Evolutionary conservation across 1,284 basidiomycete species (phyloP), one percentile per base, ranked within the genome.

Genomic region (Afroboletus lepidellus): DNA sequence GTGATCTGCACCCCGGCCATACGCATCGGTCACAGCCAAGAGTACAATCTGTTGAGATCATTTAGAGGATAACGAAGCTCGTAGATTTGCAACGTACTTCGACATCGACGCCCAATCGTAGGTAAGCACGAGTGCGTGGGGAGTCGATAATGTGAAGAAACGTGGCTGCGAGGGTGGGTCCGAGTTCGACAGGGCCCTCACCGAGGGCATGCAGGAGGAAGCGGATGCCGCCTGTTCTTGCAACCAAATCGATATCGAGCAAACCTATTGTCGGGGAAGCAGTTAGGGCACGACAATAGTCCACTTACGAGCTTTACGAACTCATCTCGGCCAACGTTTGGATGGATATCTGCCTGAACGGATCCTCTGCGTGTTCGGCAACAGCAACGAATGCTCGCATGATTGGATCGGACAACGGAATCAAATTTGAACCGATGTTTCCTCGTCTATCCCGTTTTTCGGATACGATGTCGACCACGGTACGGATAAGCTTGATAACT

Each of bases 251-350:
- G 47, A 95, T 81, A 66, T 99, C 95, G 57, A 96, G 84, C 23
- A 94, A 69, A 52, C 87, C 89, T 90, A 53, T 36, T 43, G 41
- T 49, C 34, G 41, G 54, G n/a, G 24, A 39, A 44, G 27, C 25
- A 30, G 51, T 72, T 56, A 50, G 54, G 36, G 42, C 25, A 30
- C 34, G 39, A 45, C 32, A 38, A 46, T 29, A 43, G 56, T 46
- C 57, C 30, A 58, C 54, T 43, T 27, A 43, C 37, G 30, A 33
- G 25, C 52, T 38, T 51, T 41, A 58, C 85, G 56, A 58, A 94
- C 94, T 74, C 44, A 98, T 90, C 74, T 99, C 97, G 0, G 91
- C 83, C 43, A 99, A 72, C 0, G 94, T 98, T 70, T 97, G 87
- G 36, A 98, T 79, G 53, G 87, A 93, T 45, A 96, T 83, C 3